Evolutionary conservation across 2,329 filamentous ascomycete genomes (phyloP), one percentile per base, ranked within the genome.

Genomic region (Pseudocercospora crystallina): DNA sequence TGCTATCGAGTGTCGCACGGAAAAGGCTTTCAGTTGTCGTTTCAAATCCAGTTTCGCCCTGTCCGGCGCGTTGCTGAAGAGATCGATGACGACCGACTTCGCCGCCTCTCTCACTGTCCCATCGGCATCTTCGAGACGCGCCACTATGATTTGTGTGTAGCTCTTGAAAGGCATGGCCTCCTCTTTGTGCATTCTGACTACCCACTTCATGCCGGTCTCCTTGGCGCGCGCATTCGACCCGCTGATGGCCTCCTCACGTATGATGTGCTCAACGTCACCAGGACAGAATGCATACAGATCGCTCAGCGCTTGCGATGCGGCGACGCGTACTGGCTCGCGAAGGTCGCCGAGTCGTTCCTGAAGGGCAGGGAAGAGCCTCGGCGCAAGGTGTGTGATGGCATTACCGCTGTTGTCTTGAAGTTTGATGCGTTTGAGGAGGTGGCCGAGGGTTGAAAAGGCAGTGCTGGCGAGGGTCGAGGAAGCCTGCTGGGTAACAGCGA

Each of bases 81-180:
- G 80, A 57, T 94, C 88, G 53, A 96, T 87, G 42, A 96, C 85
- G 1, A 89, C 87, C 48, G 77, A 76, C 73, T 94, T 95, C 55
- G 91, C 90, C 33, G 82, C 81, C 64, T 96, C 90, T 68, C 92
- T 84, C 58, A 96, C 90, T 71, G 84, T 85, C 43, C 87, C 86
- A 68, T 96, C 92, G 8, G 90, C 87, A 69, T 96, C 91, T 71
- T 96, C 92, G 36, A 96, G 80, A 59, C 94, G 81, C 47, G 89
- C 86, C 74, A 96, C 92, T 35, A 96, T 78, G 9, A 81, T 80
- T 2, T 89, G 86, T 1, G 95, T 90, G 67, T 95, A 96, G 63
- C 76, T 76, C 56, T 89, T 86, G 72, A 96, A 96, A 33, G 85
- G 84, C 58, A 96, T 76, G 34, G 83, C 84, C 51, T 90, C 82